phyloP scores from a whole-genome alignment of 2,329 filamentous ascomycete species.

The Colletotrichum salicis region DNA sequence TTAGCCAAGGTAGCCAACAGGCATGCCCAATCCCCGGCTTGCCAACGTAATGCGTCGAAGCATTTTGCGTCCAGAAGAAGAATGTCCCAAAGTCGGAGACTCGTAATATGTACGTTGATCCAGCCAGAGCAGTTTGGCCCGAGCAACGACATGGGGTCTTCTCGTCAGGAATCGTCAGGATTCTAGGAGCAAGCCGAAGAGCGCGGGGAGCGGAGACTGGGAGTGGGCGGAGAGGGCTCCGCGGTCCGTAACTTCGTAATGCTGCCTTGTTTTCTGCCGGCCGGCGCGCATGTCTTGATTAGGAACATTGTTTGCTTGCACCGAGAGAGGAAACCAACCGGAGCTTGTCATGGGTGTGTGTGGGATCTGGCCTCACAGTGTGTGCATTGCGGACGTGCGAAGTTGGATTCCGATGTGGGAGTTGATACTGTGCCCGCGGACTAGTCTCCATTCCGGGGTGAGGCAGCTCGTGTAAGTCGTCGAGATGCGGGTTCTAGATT shows the following conservation, averaged over 20 bases:
- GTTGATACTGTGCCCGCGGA: constrained; percentile 34
- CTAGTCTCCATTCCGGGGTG: constrained; percentile 6
- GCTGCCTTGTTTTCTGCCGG: neutral
- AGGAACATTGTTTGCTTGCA: constrained; percentile 29
- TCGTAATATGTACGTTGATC: neutral
- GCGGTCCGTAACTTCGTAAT: neutral
- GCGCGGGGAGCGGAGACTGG: neutral
- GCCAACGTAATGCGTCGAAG: neutral
- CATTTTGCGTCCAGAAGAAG: neutral
- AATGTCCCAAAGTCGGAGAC: neutral
- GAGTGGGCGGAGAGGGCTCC: neutral
- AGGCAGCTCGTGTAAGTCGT: constrained; percentile 7
- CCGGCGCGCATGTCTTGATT: constrained; percentile 23
- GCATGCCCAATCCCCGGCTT: neutral
- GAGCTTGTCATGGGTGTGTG: constrained; percentile 33
- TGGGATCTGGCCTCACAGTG: constrained; percentile 34
- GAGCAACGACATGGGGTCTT: neutral
- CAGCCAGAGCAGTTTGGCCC: neutral
- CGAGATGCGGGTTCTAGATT: neutral
- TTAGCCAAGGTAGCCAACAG: neutral
- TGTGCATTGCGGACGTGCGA: constrained; percentile 34
- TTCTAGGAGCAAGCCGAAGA: neutral
- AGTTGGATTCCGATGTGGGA: constrained; percentile 13
- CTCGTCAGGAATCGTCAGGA: too few relatives aligned
- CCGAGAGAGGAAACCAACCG: constrained; percentile 24